Base-by-base conservation (phyloP, 768 basidiomycete species). In the Suillus placidus region DNA sequence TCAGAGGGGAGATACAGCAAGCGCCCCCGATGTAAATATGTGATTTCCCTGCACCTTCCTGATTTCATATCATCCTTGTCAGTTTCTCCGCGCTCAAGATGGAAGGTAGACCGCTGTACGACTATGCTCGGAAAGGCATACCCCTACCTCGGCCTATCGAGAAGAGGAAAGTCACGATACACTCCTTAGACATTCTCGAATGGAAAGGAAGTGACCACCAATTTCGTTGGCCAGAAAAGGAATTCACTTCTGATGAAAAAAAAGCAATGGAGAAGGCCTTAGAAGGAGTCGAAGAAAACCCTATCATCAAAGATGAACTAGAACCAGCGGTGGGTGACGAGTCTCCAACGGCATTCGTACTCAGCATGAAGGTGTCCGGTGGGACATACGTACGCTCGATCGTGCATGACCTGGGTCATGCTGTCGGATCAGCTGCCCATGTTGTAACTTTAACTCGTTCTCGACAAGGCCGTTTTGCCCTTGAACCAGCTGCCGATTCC, bases 51-150 rank as follows among this genome's bases (percentile, higher is more conserved):
- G 35, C 14, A n/a, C 54, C 38, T 26, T 51, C 45, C 61, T 57
- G 60, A 58, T 38, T 45, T 16, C 51, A 30, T 62, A 57, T 63
- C 67, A 66, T 62, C 65, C 52, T 63, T 49, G 58, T 35, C 73
- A 98, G 97, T 74, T 99, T 96, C 79, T 99, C 97, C 12, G 97
- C 97, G 2, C 83, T 99, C 42, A 99, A 99, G 78, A 99, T 99
- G 96, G 95, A 99, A 69, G 97, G 97, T 1, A 93, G 86, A 76
- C 94, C 94, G 0, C 77, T 99, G 42, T 94, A 99, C 75, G 96
- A 99, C 71, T 99, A 99, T 73, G 97, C 97, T 23, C 88, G 97
- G 3, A 84, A 90, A 72, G 92, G 92, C 9, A 92, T 90, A 51
- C 94, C 96, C 0, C 85, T 99, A 18, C 97, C 97, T 38, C 88